Base-by-base conservation (phyloP, 2,329 filamentous ascomycete genomes). In the Colletotrichum tofieldiae region DNA sequence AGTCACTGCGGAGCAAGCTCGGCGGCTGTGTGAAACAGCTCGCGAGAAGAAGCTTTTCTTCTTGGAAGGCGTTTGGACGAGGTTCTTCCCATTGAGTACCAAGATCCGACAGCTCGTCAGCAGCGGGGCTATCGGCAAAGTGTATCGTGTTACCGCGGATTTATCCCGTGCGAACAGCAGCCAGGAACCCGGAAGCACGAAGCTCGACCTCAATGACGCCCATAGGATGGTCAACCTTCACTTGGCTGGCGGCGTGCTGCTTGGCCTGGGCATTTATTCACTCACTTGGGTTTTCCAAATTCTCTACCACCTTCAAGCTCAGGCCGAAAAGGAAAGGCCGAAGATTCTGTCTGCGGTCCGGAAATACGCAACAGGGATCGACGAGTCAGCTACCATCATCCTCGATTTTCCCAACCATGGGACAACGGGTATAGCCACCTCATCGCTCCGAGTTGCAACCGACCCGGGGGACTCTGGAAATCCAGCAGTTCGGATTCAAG, bases 221-320 rank as follows among this genome's bases (percentile, higher is more conserved):
- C 87, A 94, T 83, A 91, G 95, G 58, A 95, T 97, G 87, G 86
- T 97, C 72, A 97, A 96, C 81, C 87, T 88, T 23, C 92, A 95
- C 76, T 86, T 98, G 54, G 95, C 94, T 0, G 95, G 95, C 35
- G 95, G 95, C 61, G 93, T 92, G 1, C 85, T 97, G 65, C 88
- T 98, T 59, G 94, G 97, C 81, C 86, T 97, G 66, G 95, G 95
- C 71, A 93, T 97, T 81, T 97, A 98, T 84, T 90, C 93, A 47
- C 84, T 98, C 72, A 97, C 94, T 39, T 97, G 94, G 95, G 88
- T 96, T 55, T 97, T 96, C 87, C 94, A 97, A 83, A 93, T 92
- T 55, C 88, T 97, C 26, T 97, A 97, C 83, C 93, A 94, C 80
- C 90, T 93, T 1, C 93, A 95, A 77, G 87, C 91, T 2, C 86